Percentiles rank a stretch among this genome's conserved stretches.
Conservation (phyloP, 768 basidiomycete species). For the Heimioporus sp. region DNA sequence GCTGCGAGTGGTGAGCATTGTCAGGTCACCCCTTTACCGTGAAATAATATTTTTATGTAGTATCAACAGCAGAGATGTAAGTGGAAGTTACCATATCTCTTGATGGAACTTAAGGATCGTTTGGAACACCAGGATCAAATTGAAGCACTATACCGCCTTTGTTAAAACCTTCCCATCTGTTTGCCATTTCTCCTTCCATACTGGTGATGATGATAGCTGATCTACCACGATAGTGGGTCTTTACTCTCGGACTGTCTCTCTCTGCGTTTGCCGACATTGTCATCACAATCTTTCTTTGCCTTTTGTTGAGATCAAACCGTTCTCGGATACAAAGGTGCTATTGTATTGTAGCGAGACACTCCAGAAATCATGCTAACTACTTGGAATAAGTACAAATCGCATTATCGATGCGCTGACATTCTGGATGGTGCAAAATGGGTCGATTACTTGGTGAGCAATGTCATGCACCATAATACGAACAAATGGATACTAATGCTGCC, state of each 20-base stretch:
- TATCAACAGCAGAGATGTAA: conserved; percentile 23
- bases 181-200: background rate
- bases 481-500: background rate
- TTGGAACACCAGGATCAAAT: conserved; percentile 8
- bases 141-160: conserved; percentile 10
- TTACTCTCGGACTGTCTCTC: conserved; percentile 45
- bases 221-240: conserved; percentile 37
- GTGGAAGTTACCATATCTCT: background rate
- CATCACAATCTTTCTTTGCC: conserved; percentile 44
- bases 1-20: conserved; percentile 18
- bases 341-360: background rate
- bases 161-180: conserved; percentile 10
- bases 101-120: background rate
- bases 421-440: conserved; percentile 25
- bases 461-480: too few relatives aligned
- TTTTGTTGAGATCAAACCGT: conserved; percentile 38
- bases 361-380: background rate
- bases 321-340: conserved; percentile 35
- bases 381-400: conserved; percentile 15
- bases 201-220: background rate
- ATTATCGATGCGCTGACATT: conserved; percentile 20
- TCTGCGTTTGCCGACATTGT: conserved; percentile 46
- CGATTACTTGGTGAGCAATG: conserved; percentile 16
- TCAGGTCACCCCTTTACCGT: background rate
- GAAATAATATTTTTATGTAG: conserved; percentile 7